Base-by-base conservation (phyloP, 2,329 filamentous ascomycete genomes). In the Cladorrhinum sp. region DNA sequence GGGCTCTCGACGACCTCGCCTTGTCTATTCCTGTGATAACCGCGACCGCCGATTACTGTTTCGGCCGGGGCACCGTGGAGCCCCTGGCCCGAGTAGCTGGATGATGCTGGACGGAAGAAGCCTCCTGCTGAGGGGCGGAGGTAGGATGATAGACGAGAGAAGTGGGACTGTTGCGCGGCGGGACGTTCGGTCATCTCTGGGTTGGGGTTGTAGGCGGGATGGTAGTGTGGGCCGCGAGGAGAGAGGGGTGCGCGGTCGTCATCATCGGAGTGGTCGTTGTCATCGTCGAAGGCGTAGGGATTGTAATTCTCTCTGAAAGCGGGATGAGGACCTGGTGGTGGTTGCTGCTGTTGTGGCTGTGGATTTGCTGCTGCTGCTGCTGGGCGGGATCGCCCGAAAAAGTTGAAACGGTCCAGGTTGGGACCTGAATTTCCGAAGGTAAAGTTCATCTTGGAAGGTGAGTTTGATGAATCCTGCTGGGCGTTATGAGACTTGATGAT, bases 1-100 rank as follows among this genome's bases (percentile, higher is more conserved):
- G 80, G 79, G 20, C 76, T 79, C 51, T 78, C 74, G 18, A 68
- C 61, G 24, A 72, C 72, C 22, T 70, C 71, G 50, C 66, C 60
- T 16, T 59, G 59, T 53, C 36, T 64, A 23, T 52, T 9, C 48
- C 18, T n/a, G 2, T 48, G 23, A 3, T 32, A 2, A 22, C 23
- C 18, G 32, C 45, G 29, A 59, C 9, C 53, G 52, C 64, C 57
- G 10, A 66, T 29, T 6, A 67, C 65, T 1, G 67, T 68, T 13
- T 52, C 65, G 1, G 61, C 56, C 7, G 67, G 67, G 8, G 58
- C 25, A 1, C 66, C 66, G 36, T 58, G 52, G 13, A 65, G 32
- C 0, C 64, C 61, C 3, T 61, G 63, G 18, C 67, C 68, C 1
- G 69, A 70, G 48, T 72, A 71, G 20, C 64, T 25, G 18, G 36